Percentiles rank a stretch among this genome's conserved stretches.
These are phyloP conservation scores for Gigaspora rosea DNA, from an alignment of 192 early-diverging fungal genomes.

Conservation along the genomic window DNA sequence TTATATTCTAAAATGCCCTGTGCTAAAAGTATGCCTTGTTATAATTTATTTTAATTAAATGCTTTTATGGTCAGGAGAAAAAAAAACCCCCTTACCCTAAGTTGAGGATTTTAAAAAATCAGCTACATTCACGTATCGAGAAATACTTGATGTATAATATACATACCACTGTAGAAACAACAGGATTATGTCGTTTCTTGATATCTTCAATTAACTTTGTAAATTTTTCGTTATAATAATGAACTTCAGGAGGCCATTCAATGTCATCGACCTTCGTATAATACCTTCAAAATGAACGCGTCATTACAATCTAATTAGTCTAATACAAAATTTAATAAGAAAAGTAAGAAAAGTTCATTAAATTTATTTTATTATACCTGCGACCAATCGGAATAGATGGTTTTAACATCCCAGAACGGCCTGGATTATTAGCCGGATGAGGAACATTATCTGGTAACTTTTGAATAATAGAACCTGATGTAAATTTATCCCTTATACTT, in stretches of 20 bases:
- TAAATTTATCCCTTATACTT: constrained; percentile 36
- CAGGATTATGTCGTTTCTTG: constrained; percentile 91
- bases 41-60: constrained; percentile 11
- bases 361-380: constrained; percentile 38
- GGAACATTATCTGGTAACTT: constrained; percentile 49
- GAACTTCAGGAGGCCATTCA: constrained; percentile 68
- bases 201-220: constrained; percentile 88
- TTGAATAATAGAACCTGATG: not conserved
- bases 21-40: constrained; percentile 47
- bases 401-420: constrained; percentile 17
- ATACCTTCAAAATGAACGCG: constrained; percentile 45
- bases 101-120: too few relatives aligned
- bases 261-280: constrained; percentile 55
- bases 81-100: too few relatives aligned
- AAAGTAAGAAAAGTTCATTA: not conserved
- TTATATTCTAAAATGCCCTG: constrained; percentile 95
- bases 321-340: too few relatives aligned
- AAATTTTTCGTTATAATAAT: constrained; percentile 81
- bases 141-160: too few relatives aligned
- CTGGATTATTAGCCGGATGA: constrained; percentile 44
- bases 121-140: too few relatives aligned
- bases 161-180: constrained; percentile 81
- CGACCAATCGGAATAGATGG: constrained; percentile 49
- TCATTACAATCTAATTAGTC: too few relatives aligned
- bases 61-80: too few relatives aligned